These are phyloP conservation scores for Pseudonitzschia multiseries DNA, from an alignment of 108 stramenopile species.

Conservation along the genomic window DNA sequence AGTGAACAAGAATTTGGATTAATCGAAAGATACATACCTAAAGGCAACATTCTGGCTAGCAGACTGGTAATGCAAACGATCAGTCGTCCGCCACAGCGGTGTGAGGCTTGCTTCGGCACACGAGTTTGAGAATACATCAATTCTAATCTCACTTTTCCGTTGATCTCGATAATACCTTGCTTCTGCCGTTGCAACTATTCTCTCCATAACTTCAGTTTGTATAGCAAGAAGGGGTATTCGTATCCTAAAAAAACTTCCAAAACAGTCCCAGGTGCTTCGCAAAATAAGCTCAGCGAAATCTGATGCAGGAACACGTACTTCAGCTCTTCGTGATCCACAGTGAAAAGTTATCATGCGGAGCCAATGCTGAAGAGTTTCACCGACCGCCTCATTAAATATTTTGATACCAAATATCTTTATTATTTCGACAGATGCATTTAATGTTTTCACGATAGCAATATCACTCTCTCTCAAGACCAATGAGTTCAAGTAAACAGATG, in stretches of 20 bases:
- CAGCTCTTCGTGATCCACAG: slow-evolving; percentile 80
- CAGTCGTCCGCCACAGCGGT: slow-evolving; percentile 85
- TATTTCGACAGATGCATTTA: slow-evolving; percentile 74
- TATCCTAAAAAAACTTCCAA: slow-evolving; percentile 81
- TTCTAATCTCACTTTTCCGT: slow-evolving; percentile 38
- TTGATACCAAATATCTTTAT: slow-evolving; percentile 88
- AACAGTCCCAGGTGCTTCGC: slow-evolving; percentile 82
- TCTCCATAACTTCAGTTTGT: slow-evolving; percentile 86
- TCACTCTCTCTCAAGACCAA: slow-evolving; percentile 75
- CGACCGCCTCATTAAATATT: slow-evolving; percentile 78
- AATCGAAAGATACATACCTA: slow-evolving; percentile 45
- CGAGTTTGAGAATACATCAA: slow-evolving; percentile 68
- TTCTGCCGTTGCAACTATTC: slow-evolving; percentile 81
- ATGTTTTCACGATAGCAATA: slow-evolving; percentile 59
- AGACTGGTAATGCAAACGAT: slow-evolving; percentile 79
- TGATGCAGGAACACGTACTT: slow-evolving; percentile 76
- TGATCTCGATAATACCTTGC: slow-evolving; percentile 73
- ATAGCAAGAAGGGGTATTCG: slow-evolving; percentile 79
- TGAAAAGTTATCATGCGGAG: slow-evolving; percentile 83
- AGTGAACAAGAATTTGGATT: not conserved
- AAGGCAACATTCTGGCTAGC: slow-evolving; percentile 87
- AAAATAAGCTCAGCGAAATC: slow-evolving; percentile 85
- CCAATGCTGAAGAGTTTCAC: slow-evolving; percentile 90
- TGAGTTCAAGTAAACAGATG: slow-evolving; percentile 81
- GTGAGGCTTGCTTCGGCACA: slow-evolving; percentile 82